These are phyloP conservation scores for Arthrobotrys iridis DNA, from an alignment of 2,329 filamentous ascomycete species.

Conservation along the genomic window DNA sequence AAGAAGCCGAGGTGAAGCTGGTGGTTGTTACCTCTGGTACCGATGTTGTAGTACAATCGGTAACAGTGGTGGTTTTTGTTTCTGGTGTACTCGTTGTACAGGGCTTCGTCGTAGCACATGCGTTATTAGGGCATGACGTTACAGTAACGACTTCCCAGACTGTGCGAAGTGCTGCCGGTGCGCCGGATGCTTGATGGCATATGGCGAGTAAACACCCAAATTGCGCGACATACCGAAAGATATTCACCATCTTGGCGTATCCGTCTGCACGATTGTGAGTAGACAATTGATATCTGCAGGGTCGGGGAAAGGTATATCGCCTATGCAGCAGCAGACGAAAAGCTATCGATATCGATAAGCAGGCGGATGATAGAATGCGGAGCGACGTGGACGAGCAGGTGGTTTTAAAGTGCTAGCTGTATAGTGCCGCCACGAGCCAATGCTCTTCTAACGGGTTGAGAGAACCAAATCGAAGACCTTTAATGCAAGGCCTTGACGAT, in stretches of 20 bases:
- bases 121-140: conserved; percentile 12
- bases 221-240: conserved; percentile 17
- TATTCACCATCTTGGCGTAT: conserved; percentile 33
- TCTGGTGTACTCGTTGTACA: conserved; percentile 7
- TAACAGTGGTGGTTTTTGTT: background rate
- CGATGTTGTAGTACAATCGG: background rate
- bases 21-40: background rate
- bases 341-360: conserved; percentile 34
- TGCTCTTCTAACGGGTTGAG: background rate
- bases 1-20: background rate
- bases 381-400: conserved; percentile 4
- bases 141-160: conserved; percentile 44
- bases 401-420: background rate
- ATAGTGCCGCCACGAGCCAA: no score
- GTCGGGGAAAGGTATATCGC: background rate
- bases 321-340: background rate
- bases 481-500: conserved; percentile 12
- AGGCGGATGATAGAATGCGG: background rate
- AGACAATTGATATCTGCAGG: conserved; percentile 8
- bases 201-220: conserved; percentile 16
- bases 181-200: conserved; percentile 6
- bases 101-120: conserved; percentile 7
- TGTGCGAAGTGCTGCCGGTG: conserved; percentile 25
- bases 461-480: background rate
- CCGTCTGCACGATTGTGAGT: background rate